Evolutionary conservation across 495 filamentous ascomycete genomes (phyloP), one percentile per base, ranked within the genome.

Genomic region (Aspergillus affinis): DNA sequence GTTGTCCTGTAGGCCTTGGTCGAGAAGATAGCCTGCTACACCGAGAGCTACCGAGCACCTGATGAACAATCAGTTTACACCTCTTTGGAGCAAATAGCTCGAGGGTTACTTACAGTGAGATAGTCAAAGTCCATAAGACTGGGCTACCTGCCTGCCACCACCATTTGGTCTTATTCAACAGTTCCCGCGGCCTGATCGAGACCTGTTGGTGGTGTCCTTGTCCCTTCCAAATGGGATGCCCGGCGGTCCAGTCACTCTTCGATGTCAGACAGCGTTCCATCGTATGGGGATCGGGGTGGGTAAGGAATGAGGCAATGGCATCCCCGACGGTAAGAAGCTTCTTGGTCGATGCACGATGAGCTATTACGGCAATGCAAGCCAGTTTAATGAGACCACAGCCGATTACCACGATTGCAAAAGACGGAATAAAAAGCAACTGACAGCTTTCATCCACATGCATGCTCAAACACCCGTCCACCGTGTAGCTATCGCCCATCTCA

Each of bases 271-370:
- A 71, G 5, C 57, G 27, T 0, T 55, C 57, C 30, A 62, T 51
- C 15, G 69, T 73, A 17, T 61, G 61, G 1, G 30, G 23, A 58
- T 73, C 70, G 0, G 66, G 66, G 2, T 32, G 15, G 4, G 23
- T 45, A 47, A 73, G 44, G 20, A 71, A 73, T 1, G 69, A 73
- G 12, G 63, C 56, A 8, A 73, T 23, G 0, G 69, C 70, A 52
- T 73, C 70, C 1, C 70, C 70, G 21, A 65, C 32, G 1, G 66
- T 69, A 3, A 71, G 13, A 1, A 41, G 36, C 36, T 41, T 41
- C 10, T 41, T 41, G 10, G 12, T 10, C 10, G 36, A 41, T 15
- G 10, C 36, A 41, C 36, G 10, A 41, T 41, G 36, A 10, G 36
- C 36, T 13, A 41, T 41, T 4, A 41, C 15, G 15, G 36, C 36